These are phyloP conservation scores for Backusella parvicylindrica DNA, from an alignment of 192 early-diverging fungal genomes.

Conservation along the genomic window DNA sequence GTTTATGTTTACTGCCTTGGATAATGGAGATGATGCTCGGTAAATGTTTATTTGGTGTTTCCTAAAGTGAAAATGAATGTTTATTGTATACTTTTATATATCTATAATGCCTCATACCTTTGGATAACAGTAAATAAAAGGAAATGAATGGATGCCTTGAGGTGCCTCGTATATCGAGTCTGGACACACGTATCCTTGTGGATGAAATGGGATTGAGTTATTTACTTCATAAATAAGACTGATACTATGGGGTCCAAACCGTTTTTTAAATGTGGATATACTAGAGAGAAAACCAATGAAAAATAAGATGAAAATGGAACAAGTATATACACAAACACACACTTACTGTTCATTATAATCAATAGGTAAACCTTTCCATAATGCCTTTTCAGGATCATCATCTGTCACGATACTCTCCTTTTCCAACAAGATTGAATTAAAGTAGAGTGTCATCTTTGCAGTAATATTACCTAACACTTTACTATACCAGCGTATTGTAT, in stretches of 20 bases:
- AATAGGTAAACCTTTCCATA: conserved; percentile 43
- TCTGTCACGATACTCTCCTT: conserved; percentile 42
- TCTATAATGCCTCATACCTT: conserved; percentile 24
- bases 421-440: conserved; percentile 41
- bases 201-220: conserved; percentile 33
- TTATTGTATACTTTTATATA: neutral
- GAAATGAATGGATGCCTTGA: conserved; percentile 49
- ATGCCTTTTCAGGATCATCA: conserved; percentile 31
- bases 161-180: conserved; percentile 45
- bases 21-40: conserved; percentile 55
- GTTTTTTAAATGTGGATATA: conserved; percentile 41
- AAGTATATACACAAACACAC: neutral
- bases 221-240: conserved; percentile 46
- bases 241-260: conserved; percentile 41
- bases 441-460: conserved; percentile 51
- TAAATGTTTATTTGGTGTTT: conserved; percentile 45
- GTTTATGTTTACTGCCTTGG: conserved; percentile 37
- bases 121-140: conserved; percentile 51
- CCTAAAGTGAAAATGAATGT: conserved; percentile 11
- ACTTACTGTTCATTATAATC: conserved; percentile 48
- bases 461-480: conserved; percentile 43
- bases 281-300: conserved; percentile 12
- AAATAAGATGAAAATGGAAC: neutral
- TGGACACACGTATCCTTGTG: conserved; percentile 39
- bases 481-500: conserved; percentile 40